phyloP scores from a whole-genome alignment of 75 land plant genomes.

The Chamaecyparis obtusa region DNA sequence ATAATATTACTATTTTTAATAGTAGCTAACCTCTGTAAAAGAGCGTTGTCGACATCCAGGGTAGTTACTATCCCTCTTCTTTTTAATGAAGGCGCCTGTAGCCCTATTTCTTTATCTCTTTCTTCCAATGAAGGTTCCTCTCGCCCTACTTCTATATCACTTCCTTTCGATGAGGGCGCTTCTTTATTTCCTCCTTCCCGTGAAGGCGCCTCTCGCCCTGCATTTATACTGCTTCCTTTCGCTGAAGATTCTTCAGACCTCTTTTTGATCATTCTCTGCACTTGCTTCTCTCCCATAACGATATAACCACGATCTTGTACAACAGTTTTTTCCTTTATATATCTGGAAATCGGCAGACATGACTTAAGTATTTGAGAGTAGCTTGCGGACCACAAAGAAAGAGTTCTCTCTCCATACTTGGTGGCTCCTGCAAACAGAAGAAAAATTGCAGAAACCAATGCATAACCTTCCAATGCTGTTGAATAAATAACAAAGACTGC shows the following conservation, averaged over 20 bases:
- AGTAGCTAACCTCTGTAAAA: background rate
- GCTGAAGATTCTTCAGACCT: background rate
- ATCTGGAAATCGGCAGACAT: background rate
- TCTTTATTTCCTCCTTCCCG: background rate
- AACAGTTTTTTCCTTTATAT: background rate
- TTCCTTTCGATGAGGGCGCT: background rate
- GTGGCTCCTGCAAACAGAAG: background rate
- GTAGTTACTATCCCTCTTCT: background rate
- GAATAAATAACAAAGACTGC: slow-evolving; percentile 8
- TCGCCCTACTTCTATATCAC: too few relatives aligned
- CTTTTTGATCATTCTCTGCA: background rate
- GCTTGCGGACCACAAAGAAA: background rate
- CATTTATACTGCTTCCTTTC: too few relatives aligned
- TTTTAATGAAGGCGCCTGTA: too few relatives aligned
- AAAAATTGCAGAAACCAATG: background rate
- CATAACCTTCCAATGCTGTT: background rate
- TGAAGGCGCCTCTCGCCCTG: background rate
- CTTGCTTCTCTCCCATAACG: background rate
- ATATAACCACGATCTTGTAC: background rate
- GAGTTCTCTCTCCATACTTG: slow-evolving; percentile 8
- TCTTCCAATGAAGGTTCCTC: background rate
- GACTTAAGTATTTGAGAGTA: background rate
- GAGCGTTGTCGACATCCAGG: background rate
- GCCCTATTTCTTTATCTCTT: too few relatives aligned
- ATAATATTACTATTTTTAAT: too few relatives aligned